phyloP scores from a whole-genome alignment of 331 rosid species.

The Rhamnella rubrinervis region DNA sequence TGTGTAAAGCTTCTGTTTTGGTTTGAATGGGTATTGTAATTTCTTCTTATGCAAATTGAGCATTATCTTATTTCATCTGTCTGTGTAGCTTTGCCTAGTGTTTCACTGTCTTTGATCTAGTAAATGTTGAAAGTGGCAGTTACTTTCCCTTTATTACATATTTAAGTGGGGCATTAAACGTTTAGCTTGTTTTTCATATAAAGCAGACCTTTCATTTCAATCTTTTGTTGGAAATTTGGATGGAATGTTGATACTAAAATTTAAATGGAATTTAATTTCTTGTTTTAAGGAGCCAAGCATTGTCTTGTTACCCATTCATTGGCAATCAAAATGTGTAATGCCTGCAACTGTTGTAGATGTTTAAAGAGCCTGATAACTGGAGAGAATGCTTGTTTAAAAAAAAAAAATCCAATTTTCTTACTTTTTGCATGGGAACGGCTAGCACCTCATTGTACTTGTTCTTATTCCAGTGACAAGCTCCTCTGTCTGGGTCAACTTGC shows the following conservation, averaged over 20 bases:
- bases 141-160: not conserved
- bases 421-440: too few species aligned
- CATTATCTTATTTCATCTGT: not conserved
- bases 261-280: constrained; percentile 1
- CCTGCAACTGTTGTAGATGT: too few species aligned
- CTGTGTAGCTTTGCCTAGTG: not conserved
- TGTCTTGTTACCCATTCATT: too few species aligned
- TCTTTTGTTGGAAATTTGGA: not conserved
- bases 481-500: constrained; percentile 96
- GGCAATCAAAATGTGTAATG: too few species aligned
- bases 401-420: too few species aligned
- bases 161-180: not conserved
- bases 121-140: not conserved
- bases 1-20: not conserved
- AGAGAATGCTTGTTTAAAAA: too few species aligned
- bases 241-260: not conserved
- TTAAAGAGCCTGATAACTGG: too few species aligned
- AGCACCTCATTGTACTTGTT: constrained; percentile 32
- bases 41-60: not conserved
- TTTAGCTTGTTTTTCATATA: not conserved
- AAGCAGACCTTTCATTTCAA: too few species aligned
- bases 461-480: constrained; percentile 92
- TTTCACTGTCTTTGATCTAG: not conserved
- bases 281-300: not conserved
- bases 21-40: not conserved